Base-by-base conservation (phyloP, 495 filamentous ascomycete genomes). In the Podospora didyma region DNA sequence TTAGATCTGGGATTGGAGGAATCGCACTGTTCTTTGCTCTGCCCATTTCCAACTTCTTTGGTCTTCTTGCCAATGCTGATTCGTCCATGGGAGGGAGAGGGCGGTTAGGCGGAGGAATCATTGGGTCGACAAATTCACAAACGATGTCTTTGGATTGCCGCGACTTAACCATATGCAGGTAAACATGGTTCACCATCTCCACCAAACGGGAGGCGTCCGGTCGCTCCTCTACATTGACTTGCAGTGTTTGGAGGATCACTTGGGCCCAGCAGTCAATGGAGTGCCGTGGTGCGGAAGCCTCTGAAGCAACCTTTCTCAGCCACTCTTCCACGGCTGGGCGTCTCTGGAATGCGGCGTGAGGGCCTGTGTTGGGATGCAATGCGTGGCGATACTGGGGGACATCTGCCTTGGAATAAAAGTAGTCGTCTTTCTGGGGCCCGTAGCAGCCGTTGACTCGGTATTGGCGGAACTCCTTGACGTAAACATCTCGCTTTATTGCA, bases 401-500 rank as follows among this genome's bases (percentile, higher is more conserved):
- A 31, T 31, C 26, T 3, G 26, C 26, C n/a, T 42, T 42, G n/a
- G 5, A 42, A 42, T 42, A 42, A 17, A 16, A 42, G 12, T 42
- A 16, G n/a, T 42, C 39, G 2, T 42, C n/a, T 0, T 16, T 17
- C 12, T 5, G 12, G 5, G 12, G 4, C 39, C n/a, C 39, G 14
- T 2, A 5, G 49, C 19, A 21, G n/a, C 9, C n/a, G 3, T 21
- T 7, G 26, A 52, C 16, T 14, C 34, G n/a, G 11, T 41, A 17
- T 22, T 55, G 5, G 10, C 41, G 21, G 23, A 55, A 55, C 44
- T 55, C 5, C 2, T 48, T 24, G 1, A 55, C 53, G 46, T 47
- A 37, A 2, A 24, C 20, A 12, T 28, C 14, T 14, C 41, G 20
- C 2, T 19, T 41, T 7, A 55, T 16, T 4, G 37, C 37, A 22